Conservation (phyloP, 306 rosid genomes). For the Rosa chinensis region DNA sequence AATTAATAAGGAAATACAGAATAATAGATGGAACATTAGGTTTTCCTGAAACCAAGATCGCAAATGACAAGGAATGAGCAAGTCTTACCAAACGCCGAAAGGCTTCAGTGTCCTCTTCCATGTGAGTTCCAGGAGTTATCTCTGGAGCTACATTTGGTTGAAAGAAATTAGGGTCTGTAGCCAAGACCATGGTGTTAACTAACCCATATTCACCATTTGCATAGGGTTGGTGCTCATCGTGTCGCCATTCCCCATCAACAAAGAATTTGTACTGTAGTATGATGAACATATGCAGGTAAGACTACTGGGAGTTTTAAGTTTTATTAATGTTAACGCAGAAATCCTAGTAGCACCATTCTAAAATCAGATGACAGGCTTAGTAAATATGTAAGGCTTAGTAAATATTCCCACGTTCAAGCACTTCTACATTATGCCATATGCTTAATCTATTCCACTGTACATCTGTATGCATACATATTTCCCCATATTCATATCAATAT, state of each 20-base stretch:
- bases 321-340: background rate
- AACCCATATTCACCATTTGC: slow-evolving; percentile 72
- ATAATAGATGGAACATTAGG: slow-evolving; percentile 3
- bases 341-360: background rate
- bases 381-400: background rate
- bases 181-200: slow-evolving; percentile 75
- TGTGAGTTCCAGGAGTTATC: slow-evolving; percentile 61
- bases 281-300: slow-evolving; percentile 19
- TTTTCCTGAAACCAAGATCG: slow-evolving; percentile 13
- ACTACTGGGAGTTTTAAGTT: slow-evolving; percentile 18
- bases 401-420: background rate
- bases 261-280: slow-evolving; percentile 90
- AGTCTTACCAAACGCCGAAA: slow-evolving; percentile 68
- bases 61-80: slow-evolving; percentile 18
- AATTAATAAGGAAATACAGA: slow-evolving; percentile 18
- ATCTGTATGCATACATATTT: background rate
- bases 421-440: slow-evolving; percentile 9
- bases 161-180: slow-evolving; percentile 64
- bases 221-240: slow-evolving; percentile 78
- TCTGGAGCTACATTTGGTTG: slow-evolving; percentile 52
- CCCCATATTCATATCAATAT: background rate
- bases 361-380: slow-evolving; percentile 5
- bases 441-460: background rate
- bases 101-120: slow-evolving; percentile 94
- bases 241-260: slow-evolving; percentile 97